phyloP scores from a whole-genome alignment of 768 basidiomycete species.

The Boletus coccyginus region DNA sequence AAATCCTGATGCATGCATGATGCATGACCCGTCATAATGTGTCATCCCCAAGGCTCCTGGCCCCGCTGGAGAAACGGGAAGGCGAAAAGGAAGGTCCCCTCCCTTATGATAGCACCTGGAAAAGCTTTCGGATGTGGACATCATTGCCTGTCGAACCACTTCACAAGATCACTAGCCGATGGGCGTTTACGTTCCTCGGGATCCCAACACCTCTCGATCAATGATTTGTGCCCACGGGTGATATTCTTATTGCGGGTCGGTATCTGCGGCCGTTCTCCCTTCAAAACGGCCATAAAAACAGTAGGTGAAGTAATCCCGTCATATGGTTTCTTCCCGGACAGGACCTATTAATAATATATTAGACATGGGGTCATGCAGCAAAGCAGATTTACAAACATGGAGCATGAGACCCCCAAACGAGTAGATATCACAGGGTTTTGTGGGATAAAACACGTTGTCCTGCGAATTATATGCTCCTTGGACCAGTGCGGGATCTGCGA shows the following conservation, averaged over 20 bases:
- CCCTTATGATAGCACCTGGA: not conserved
- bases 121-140: not conserved
- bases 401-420: constrained; percentile 37
- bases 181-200: constrained; percentile 16
- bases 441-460: constrained; percentile 9
- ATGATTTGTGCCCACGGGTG: not conserved
- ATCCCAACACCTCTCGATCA: constrained; percentile 21
- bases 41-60: not conserved
- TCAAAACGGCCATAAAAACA: not conserved
- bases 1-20: not conserved
- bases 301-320: not conserved
- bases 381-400: constrained; percentile 17
- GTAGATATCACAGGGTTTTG: constrained; percentile 25
- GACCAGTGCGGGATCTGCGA: constrained; percentile 41
- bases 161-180: constrained; percentile 6
- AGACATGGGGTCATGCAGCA: not conserved
- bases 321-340: constrained; percentile 22
- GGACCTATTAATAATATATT: constrained; percentile 12
- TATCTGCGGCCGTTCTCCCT: constrained; percentile 14
- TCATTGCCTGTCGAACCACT: not conserved
- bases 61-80: not conserved
- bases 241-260: not conserved
- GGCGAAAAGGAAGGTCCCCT: not conserved
- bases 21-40: too few species aligned
- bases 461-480: not conserved